Base-by-base conservation (phyloP, 345 rosid genomes). In the Anastatica hierochuntica region DNA sequence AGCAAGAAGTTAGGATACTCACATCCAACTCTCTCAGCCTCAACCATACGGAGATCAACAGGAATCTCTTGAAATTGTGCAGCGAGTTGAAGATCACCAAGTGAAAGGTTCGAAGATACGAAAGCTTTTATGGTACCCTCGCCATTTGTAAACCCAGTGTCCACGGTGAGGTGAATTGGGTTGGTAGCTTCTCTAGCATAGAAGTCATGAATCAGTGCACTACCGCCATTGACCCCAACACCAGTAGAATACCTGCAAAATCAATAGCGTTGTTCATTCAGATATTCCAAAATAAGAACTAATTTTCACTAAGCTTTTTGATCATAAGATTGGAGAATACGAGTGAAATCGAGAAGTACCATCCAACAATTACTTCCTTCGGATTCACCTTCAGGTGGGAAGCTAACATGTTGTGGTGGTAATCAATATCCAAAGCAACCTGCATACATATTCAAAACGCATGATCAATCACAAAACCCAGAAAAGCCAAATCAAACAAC, bases 31-130 rank as follows among this genome's bases (percentile, higher is more conserved):
- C 86, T 82, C 71, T 83, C 98, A 19, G 97, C 99, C 65, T 92
- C 97, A 49, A 78, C 72, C 95, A 85, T 88, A 15, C 88, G 83
- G 53, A 88, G 90, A 79, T 94, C 99, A 60, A 85, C 74, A 53
- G 95, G 95, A 66, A 88, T 79, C 82, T 85, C 99, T 72, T 85
- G 95, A 66, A 94, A 94, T 41, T 88, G 97, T 26, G 94, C 95
- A 43, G 94, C 97, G 43, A 94, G 82, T 5, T 74, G 95, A 41
- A 66, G 70, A 66, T 85, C 97, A n/a, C 88, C 94, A 72, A 88
- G 84, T 7, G 87, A 66, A 71, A 94, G 74, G 66, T 78, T 80
- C 13, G 75, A 75, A 19, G 95, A 81, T 52, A 83, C 79, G 45
- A 77, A 85, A 37, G 94, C 99, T 79, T 85, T 88, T 1, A 85